Conservation (phyloP, 805 yeast species). For the Kodamaea jinghongensis region DNA sequence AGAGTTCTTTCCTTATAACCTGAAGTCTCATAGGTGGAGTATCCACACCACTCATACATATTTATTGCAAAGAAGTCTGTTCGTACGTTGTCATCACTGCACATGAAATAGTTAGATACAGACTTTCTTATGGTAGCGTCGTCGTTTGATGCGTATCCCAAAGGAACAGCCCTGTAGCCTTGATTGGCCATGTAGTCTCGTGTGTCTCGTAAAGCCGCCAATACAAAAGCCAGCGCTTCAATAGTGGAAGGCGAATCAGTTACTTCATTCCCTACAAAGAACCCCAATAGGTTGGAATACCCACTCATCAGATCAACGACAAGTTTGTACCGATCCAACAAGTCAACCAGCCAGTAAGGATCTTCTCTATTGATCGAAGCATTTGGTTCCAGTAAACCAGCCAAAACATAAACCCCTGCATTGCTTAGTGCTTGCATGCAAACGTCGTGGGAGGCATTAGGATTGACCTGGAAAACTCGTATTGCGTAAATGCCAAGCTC, state of each 20-base stretch:
- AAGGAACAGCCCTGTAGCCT: slow-evolving; percentile 33
- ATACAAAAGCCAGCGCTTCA: slow-evolving; percentile 33
- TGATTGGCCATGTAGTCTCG: slow-evolving; percentile 26
- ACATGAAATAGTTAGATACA: slow-evolving; percentile 31
- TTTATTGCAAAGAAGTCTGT: slow-evolving; percentile 39
- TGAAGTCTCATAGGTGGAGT: slow-evolving; percentile 33
- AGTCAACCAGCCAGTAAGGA: slow-evolving; percentile 36
- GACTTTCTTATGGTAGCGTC: slow-evolving; percentile 28
- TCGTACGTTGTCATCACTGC: slow-evolving; percentile 23
- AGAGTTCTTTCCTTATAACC: slow-evolving; percentile 36
- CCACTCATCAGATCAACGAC: slow-evolving; percentile 33
- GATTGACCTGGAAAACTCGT: slow-evolving; percentile 84
- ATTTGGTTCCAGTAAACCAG: slow-evolving; percentile 37
- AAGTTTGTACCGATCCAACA: slow-evolving; percentile 26
- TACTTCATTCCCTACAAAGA: slow-evolving; percentile 43
- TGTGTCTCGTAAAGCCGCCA: slow-evolving; percentile 35
- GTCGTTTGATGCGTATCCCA: slow-evolving; percentile 42
- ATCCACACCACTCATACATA: slow-evolving; percentile 45
- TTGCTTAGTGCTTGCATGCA: slow-evolving; percentile 29
- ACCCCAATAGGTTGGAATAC: slow-evolving; percentile 37
- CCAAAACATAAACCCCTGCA: slow-evolving; percentile 36
- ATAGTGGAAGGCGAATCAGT: slow-evolving; percentile 25
- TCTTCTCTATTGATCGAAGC: slow-evolving; percentile 28
- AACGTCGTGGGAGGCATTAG: slow-evolving; percentile 63
- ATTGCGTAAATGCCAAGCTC: slow-evolving; percentile 72